Evolutionary conservation across 1,284 basidiomycete species (phyloP).

Genomic region (Rhodotorula mucilaginosa): DNA sequence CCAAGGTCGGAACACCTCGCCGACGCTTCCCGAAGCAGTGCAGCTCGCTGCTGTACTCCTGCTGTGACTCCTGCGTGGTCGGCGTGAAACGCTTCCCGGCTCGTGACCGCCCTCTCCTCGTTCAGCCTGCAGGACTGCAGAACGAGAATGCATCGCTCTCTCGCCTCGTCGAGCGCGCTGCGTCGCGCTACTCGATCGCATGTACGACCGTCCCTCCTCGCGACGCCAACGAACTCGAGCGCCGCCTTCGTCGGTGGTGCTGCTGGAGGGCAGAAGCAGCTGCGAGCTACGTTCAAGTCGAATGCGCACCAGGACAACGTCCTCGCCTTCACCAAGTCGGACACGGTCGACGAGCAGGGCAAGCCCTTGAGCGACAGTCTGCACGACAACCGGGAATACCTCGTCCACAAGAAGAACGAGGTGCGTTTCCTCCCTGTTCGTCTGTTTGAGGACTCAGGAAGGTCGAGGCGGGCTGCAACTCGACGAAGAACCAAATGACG

Average conservation of each 20-base stretch:
- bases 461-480: neutral
- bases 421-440: neutral
- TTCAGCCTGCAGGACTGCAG: too few species aligned
- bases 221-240: neutral
- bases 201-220: slow-evolving; percentile 2
- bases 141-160: neutral
- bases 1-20: too few species aligned
- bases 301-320: slow-evolving; percentile 2
- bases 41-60: too few species aligned
- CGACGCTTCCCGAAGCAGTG: too few species aligned
- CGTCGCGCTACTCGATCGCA: neutral
- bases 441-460: neutral
- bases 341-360: slow-evolving; percentile 1
- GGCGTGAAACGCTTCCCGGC: too few species aligned
- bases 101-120: too few species aligned
- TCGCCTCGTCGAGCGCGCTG: neutral
- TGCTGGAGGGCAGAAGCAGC: neutral
- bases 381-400: slow-evolving; percentile 21
- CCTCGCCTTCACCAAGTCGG: slow-evolving; percentile 8
- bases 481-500: neutral
- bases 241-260: neutral
- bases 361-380: slow-evolving; percentile 12
- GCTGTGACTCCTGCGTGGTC: too few species aligned
- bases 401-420: slow-evolving; percentile 29
- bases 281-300: slow-evolving; percentile 6